phyloP scores from a whole-genome alignment of 1,284 basidiomycete genomes.

The Rhodotorula sp. region DNA sequence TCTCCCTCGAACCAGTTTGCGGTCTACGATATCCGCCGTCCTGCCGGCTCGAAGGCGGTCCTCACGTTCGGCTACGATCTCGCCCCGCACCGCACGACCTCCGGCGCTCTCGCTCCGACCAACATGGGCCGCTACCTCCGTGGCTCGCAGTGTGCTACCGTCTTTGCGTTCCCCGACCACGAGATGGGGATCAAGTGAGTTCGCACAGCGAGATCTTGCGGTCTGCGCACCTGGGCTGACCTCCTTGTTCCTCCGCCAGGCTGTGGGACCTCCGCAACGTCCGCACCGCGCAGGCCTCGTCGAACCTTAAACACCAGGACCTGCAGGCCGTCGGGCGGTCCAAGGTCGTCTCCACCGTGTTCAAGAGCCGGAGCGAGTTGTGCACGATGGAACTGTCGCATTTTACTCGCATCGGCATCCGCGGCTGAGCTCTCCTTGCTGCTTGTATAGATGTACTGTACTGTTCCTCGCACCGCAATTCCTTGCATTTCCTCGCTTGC shows the following conservation, averaged over 20 bases:
- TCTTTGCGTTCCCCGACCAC: slow-evolving; percentile 30
- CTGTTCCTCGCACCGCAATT: neutral
- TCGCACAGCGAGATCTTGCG: neutral
- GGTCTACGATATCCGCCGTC: slow-evolving; percentile 20
- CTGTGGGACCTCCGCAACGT: slow-evolving; percentile 31
- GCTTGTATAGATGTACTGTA: neutral
- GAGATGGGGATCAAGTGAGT: slow-evolving; percentile 29
- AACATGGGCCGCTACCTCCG: slow-evolving; percentile 34
- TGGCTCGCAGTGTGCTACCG: slow-evolving; percentile 19
- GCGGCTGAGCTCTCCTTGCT: slow-evolving; percentile 2
- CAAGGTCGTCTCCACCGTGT: slow-evolving; percentile 19
- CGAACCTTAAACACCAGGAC: slow-evolving; percentile 17
- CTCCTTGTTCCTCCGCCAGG: neutral
- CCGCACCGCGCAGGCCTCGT: neutral
- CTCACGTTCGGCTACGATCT: slow-evolving; percentile 29
- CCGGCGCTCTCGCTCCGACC: slow-evolving; percentile 3
- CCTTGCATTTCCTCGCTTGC: too few relatives aligned
- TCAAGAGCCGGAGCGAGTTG: slow-evolving; percentile 18
- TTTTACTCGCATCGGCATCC: slow-evolving; percentile 12
- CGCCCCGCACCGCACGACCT: slow-evolving; percentile 4
- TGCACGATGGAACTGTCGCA: slow-evolving; percentile 19
- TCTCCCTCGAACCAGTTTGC: slow-evolving; percentile 22
- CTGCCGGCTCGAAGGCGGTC: neutral
- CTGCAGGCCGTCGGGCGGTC: slow-evolving; percentile 4
- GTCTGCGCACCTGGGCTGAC: too few relatives aligned